Conservation (phyloP, 768 basidiomycete genomes). For the Leccinum obscurum region DNA sequence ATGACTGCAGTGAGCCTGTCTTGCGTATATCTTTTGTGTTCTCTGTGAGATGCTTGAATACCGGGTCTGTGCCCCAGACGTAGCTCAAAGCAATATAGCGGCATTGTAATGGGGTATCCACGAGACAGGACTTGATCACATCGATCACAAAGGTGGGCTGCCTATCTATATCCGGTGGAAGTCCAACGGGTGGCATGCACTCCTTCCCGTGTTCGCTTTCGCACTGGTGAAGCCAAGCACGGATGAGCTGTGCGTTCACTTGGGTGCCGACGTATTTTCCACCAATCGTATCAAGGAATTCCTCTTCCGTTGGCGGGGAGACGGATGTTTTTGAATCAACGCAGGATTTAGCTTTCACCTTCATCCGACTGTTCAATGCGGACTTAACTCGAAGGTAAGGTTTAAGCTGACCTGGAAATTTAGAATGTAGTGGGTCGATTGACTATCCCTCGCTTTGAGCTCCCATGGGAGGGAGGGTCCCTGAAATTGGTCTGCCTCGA, state of each 20-base stretch:
- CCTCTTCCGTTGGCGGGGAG: neutral
- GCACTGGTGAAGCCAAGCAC: slow-evolving; percentile 15
- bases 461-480: slow-evolving; percentile 18
- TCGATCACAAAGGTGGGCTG: slow-evolving; percentile 19
- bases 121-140: slow-evolving; percentile 17
- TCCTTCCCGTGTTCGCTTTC: slow-evolving; percentile 12
- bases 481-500: too few species aligned
- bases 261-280: slow-evolving; percentile 10
- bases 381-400: neutral
- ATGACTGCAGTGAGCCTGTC: neutral
- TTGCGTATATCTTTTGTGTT: slow-evolving; percentile 9
- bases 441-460: neutral
- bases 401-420: slow-evolving; percentile 8
- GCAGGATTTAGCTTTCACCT: slow-evolving; percentile 8
- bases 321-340: neutral
- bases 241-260: slow-evolving; percentile 10
- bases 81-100: slow-evolving; percentile 30
- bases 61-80: slow-evolving; percentile 16
- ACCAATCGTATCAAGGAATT: slow-evolving; percentile 4
- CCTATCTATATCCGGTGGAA: neutral
- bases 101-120: slow-evolving; percentile 17
- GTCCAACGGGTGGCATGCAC: slow-evolving; percentile 7
- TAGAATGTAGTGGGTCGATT: slow-evolving; percentile 1
- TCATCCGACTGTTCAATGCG: neutral
- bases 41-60: slow-evolving; percentile 13